Conservation (phyloP, 257 asterid species). For the Solanum etuberosum region DNA sequence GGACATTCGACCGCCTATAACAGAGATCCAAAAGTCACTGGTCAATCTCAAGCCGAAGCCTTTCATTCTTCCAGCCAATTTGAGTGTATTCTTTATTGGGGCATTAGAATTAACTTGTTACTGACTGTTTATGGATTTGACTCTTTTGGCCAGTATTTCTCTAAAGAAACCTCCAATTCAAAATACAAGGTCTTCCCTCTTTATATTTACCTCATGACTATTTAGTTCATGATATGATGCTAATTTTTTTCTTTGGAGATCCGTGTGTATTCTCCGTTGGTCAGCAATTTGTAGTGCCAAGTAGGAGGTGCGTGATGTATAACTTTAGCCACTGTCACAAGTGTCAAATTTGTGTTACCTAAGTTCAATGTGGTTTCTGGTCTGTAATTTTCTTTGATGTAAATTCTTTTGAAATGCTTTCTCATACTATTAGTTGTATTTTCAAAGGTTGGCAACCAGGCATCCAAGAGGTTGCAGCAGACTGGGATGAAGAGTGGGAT, state of each 20-base stretch:
- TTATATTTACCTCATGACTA: neutral
- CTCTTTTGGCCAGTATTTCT: neutral
- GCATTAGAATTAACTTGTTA: neutral
- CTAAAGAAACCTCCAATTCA: neutral
- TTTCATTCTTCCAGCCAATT: neutral
- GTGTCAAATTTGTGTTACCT: neutral
- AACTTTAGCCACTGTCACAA: neutral
- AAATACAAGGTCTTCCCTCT: neutral
- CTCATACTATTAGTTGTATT: neutral
- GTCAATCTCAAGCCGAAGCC: neutral
- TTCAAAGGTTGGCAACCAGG: slow-evolving; percentile 94
- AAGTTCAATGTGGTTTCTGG: neutral
- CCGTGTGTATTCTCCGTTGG: neutral
- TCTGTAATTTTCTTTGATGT: neutral
- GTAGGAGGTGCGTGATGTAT: neutral
- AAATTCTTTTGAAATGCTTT: neutral
- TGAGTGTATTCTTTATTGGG: neutral
- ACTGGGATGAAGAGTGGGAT: slow-evolving; percentile 98
- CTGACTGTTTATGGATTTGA: neutral
- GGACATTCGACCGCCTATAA: slow-evolving; percentile 68
- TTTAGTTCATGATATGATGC: neutral
- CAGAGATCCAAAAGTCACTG: slow-evolving; percentile 23
- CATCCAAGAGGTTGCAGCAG: slow-evolving; percentile 82
- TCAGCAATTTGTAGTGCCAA: neutral
- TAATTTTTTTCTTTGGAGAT: neutral